Evolutionary conservation across 495 filamentous ascomycete genomes (phyloP).

Genomic region (Penicillium steckii): DNA sequence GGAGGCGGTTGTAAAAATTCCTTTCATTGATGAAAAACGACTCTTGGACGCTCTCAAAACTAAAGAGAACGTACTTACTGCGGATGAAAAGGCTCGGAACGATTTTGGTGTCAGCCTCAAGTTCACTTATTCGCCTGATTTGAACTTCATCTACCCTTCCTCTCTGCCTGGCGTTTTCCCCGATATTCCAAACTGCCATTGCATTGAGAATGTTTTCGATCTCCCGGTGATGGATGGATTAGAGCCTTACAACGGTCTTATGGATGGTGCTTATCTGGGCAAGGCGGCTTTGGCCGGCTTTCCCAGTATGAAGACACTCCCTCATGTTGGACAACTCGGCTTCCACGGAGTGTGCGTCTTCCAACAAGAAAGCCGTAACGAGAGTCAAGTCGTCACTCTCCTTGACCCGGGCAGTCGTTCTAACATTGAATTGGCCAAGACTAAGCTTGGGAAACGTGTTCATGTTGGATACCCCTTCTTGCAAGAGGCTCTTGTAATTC

Average conservation of each 20-base stretch:
- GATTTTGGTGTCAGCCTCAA: slow-evolving; percentile 89
- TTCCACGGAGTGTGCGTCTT: slow-evolving; percentile 97
- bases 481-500: slow-evolving; percentile 85
- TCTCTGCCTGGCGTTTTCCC: slow-evolving; percentile 90
- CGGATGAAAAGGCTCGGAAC: slow-evolving; percentile 78
- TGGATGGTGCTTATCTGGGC: slow-evolving; percentile 84
- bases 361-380: slow-evolving; percentile 92
- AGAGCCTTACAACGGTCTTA: slow-evolving; percentile 79
- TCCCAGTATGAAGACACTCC: slow-evolving; percentile 80
- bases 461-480: slow-evolving; percentile 95
- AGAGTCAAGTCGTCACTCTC: slow-evolving; percentile 91
- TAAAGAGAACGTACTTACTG: slow-evolving; percentile 70
- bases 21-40: slow-evolving; percentile 91
- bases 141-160: slow-evolving; percentile 79
- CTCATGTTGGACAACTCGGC: slow-evolving; percentile 72
- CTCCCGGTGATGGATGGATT: slow-evolving; percentile 88
- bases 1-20: slow-evolving; percentile 99
- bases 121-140: slow-evolving; percentile 78
- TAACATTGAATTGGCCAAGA: slow-evolving; percentile 68
- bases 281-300: slow-evolving; percentile 84
- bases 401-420: slow-evolving; percentile 69
- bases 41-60: slow-evolving; percentile 82
- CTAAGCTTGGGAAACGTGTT: slow-evolving; percentile 78
- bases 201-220: slow-evolving; percentile 93
- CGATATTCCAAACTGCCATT: slow-evolving; percentile 81